These are phyloP conservation scores for Sergeia podlipaevii DNA, from an alignment of 208 protist species.

Conservation along the genomic window DNA sequence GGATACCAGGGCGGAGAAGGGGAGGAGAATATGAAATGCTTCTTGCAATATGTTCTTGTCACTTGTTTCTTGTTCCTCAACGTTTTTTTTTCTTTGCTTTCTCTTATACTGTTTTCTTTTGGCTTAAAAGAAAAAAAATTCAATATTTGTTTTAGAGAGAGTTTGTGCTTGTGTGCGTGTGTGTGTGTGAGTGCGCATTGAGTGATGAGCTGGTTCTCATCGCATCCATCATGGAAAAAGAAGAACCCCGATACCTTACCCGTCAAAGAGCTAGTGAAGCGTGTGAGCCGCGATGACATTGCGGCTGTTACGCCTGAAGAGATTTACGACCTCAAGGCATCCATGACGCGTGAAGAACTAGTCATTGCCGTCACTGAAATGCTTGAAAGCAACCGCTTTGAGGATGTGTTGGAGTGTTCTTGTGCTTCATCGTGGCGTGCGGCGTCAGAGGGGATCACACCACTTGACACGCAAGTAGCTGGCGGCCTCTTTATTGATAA, in stretches of 20 bases:
- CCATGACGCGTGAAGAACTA: constrained; percentile 33
- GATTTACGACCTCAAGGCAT: constrained; percentile 29
- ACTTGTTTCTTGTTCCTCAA: no score
- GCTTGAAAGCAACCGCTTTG: constrained; percentile 66
- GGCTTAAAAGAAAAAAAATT: neutral
- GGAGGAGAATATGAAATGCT: no score
- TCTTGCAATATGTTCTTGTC: no score
- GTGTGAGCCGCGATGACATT: constrained; percentile 53
- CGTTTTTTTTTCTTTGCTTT: no score
- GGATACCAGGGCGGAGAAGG: no score
- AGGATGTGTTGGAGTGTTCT: constrained; percentile 39
- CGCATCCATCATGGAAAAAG: neutral
- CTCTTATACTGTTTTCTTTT: neutral
- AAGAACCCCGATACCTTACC: constrained; percentile 2
- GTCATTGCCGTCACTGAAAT: constrained; percentile 40
- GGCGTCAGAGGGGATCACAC: constrained; percentile 29
- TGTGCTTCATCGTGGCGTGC: constrained; percentile 25
- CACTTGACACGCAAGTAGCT: constrained; percentile 16
- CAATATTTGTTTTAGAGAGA: no score
- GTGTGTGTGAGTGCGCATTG: neutral
- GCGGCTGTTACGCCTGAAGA: constrained; percentile 43
- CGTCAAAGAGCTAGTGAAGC: constrained; percentile 42
- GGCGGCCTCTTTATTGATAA: constrained; percentile 24
- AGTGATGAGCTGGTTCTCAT: no score
- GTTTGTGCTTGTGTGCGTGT: neutral